Conservation (phyloP, 768 basidiomycete species). For the Rhizopogon salebrosus region DNA sequence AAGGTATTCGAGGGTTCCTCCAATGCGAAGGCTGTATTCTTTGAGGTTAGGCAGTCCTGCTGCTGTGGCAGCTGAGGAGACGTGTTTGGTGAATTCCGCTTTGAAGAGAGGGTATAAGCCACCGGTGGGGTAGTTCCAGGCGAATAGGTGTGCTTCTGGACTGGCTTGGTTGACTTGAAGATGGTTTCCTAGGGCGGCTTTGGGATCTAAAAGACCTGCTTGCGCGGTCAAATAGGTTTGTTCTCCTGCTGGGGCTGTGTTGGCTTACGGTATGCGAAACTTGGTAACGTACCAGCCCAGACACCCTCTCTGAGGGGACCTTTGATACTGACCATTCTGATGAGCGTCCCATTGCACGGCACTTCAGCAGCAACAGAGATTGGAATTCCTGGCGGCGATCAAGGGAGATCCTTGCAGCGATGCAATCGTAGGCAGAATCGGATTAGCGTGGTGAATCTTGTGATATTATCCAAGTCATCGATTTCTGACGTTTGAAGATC, state of each 20-base stretch:
- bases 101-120: not conserved
- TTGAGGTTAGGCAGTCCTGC: conserved; percentile 3
- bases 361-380: no score
- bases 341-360: no score
- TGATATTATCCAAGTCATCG: no score
- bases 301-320: no score
- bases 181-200: conserved; percentile 7
- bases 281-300: no score
- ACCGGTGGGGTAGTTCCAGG: not conserved
- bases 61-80: not conserved
- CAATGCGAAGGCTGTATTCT: conserved; percentile 18
- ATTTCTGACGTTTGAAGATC: no score
- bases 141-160: conserved; percentile 7
- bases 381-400: no score
- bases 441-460: no score
- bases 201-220: conserved; percentile 7
- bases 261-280: conserved; percentile 27
- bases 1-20: conserved; percentile 13
- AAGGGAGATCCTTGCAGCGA: no score
- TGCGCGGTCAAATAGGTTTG: conserved; percentile 8
- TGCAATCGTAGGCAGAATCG: no score
- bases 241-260: conserved; percentile 14
- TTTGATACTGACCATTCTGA: no score
- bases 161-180: conserved; percentile 8
- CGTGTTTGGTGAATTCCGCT: not conserved